Conservation (phyloP, 176 grass and related monocot species). For the Zizania latifolia region DNA sequence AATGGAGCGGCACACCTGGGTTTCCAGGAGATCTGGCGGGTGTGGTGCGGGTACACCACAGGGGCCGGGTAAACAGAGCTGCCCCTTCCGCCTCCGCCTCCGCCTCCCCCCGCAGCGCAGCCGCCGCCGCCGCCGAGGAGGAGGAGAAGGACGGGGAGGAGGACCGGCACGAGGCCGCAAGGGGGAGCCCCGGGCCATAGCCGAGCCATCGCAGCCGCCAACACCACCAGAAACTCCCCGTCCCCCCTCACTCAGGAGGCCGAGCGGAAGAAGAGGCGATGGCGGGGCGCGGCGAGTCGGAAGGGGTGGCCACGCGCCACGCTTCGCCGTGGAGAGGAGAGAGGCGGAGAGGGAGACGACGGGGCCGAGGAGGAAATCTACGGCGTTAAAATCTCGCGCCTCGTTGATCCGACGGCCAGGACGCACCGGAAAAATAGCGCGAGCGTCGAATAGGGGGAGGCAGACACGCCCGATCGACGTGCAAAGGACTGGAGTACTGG, state of each 20-base stretch:
- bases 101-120: not conserved
- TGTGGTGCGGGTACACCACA: slow-evolving; percentile 58
- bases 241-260: not conserved
- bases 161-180: not conserved
- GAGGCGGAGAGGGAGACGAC: not conserved
- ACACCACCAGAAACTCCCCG: not conserved
- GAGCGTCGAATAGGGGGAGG: not conserved
- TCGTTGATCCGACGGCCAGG: slow-evolving; percentile 4
- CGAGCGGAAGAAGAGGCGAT: not conserved
- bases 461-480: too few species aligned
- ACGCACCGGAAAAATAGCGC: not conserved
- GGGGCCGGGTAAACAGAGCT: slow-evolving; percentile 34
- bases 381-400: not conserved
- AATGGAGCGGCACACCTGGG: slow-evolving; percentile 43
- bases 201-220: not conserved
- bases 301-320: slow-evolving; percentile 16
- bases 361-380: not conserved
- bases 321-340: not conserved
- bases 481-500: too few species aligned
- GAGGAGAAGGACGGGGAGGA: slow-evolving; percentile 4
- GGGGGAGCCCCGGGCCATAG: not conserved
- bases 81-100: not conserved
- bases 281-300: slow-evolving; percentile 30
- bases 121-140: not conserved
- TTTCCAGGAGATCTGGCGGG: slow-evolving; percentile 74